These are phyloP conservation scores for Pseudogymnoascus sp. DNA, from an alignment of 2,329 filamentous ascomycete species.

Conservation along the genomic window DNA sequence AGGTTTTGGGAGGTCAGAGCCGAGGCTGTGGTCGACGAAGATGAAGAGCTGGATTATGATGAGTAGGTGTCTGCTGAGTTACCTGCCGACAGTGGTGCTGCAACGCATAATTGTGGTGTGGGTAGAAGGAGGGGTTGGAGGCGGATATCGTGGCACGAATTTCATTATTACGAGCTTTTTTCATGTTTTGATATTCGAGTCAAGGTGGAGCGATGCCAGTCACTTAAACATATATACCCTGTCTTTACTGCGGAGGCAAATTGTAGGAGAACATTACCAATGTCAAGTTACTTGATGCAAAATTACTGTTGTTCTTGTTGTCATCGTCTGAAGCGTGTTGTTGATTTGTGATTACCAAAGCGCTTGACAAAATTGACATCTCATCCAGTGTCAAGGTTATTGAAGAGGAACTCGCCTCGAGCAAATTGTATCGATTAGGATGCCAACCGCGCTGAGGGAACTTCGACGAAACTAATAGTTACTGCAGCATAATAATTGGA, in stretches of 20 bases:
- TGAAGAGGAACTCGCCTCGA: too few species aligned
- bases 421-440: too few species aligned
- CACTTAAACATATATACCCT: background rate
- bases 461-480: too few species aligned
- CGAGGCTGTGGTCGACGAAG: background rate
- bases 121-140: background rate
- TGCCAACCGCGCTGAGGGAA: too few species aligned
- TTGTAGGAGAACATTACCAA: background rate
- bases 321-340: background rate
- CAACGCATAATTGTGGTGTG: background rate
- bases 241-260: conserved; percentile 4
- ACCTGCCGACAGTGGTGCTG: background rate
- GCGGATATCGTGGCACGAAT: background rate
- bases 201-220: background rate
- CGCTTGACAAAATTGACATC: background rate
- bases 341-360: background rate
- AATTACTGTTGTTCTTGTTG: background rate
- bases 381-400: too few species aligned
- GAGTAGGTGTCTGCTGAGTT: background rate
- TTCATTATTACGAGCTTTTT: background rate
- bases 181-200: background rate
- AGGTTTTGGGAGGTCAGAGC: background rate
- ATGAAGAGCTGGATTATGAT: conserved; percentile 6
- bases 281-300: background rate
- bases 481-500: background rate